phyloP scores from a whole-genome alignment of 2,329 filamentous ascomycete species.

The Periconia sp. region DNA sequence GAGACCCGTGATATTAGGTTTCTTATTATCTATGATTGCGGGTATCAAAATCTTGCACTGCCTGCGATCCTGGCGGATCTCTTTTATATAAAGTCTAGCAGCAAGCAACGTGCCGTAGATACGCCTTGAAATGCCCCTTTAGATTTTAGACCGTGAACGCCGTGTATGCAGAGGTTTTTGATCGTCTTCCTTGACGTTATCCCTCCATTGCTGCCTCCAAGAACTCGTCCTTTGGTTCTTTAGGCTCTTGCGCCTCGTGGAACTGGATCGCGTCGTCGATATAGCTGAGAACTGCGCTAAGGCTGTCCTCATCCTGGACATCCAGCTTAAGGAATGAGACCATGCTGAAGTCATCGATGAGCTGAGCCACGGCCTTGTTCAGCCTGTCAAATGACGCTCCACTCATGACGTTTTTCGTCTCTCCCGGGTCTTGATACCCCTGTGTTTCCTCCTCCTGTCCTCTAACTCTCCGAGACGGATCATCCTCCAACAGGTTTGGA shows the following conservation, averaged over 20 bases:
- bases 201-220: conserved; percentile 14
- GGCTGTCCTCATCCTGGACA: conserved; percentile 89
- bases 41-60: no score
- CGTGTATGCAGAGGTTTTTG: neutral
- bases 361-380: conserved; percentile 84
- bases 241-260: conserved; percentile 90
- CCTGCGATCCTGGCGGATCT: no score
- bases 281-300: conserved; percentile 82
- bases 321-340: conserved; percentile 92
- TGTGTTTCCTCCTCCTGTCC: conserved; percentile 53
- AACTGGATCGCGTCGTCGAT: conserved; percentile 95
- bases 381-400: conserved; percentile 81
- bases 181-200: conserved; percentile 11
- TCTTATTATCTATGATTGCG: no score
- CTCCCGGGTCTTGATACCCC: conserved; percentile 65
- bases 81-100: no score
- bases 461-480: conserved; percentile 60
- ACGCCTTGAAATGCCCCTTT: conserved; percentile 2
- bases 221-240: conserved; percentile 68
- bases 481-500: conserved; percentile 79
- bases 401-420: conserved; percentile 74
- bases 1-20: no score
- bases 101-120: no score
- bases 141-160: neutral
- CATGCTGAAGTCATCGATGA: conserved; percentile 99